Evolutionary conservation across 169 alveolate genomes (phyloP).

Genomic region (Cytauxzoon felis): DNA sequence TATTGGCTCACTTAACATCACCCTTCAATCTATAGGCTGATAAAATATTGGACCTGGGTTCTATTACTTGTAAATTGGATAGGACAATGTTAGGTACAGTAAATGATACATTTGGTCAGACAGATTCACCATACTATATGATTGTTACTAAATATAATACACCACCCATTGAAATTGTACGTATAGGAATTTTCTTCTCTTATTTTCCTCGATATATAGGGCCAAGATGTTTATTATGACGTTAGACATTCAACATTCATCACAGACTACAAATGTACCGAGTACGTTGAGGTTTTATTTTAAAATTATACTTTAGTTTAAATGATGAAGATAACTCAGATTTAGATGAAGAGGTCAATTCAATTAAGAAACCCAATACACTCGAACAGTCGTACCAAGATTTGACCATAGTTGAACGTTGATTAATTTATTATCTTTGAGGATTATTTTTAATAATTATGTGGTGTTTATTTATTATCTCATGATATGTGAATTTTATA

Average conservation of each 20-base stretch:
- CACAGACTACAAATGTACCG: slow-evolving; percentile 24
- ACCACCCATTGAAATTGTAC: slow-evolving; percentile 15
- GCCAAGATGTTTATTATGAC: slow-evolving; percentile 41
- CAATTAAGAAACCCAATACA: slow-evolving; percentile 14
- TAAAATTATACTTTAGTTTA: slow-evolving; percentile 3
- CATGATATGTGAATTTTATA: too few species aligned
- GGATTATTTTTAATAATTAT: not conserved
- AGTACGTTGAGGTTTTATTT: too few species aligned
- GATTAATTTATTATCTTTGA: not conserved
- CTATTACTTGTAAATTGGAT: slow-evolving; percentile 52
- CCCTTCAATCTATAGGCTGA: slow-evolving; percentile 6
- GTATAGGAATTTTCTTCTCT: not conserved
- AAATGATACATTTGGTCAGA: slow-evolving; percentile 60
- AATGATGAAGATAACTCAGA: slow-evolving; percentile 39
- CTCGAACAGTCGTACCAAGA: slow-evolving; percentile 59
- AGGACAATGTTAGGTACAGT: slow-evolving; percentile 60
- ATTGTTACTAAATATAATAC: slow-evolving; percentile 28
- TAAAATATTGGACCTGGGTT: slow-evolving; percentile 53
- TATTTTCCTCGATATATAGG: slow-evolving; percentile 10
- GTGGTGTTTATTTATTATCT: too few species aligned
- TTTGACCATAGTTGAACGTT: not conserved
- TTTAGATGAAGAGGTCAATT: not conserved
- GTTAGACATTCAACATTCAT: slow-evolving; percentile 58
- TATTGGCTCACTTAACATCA: not conserved
- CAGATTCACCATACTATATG: slow-evolving; percentile 50